Base-by-base conservation (phyloP, 257 asterid species). In the Ocimum tenuiflorum region DNA sequence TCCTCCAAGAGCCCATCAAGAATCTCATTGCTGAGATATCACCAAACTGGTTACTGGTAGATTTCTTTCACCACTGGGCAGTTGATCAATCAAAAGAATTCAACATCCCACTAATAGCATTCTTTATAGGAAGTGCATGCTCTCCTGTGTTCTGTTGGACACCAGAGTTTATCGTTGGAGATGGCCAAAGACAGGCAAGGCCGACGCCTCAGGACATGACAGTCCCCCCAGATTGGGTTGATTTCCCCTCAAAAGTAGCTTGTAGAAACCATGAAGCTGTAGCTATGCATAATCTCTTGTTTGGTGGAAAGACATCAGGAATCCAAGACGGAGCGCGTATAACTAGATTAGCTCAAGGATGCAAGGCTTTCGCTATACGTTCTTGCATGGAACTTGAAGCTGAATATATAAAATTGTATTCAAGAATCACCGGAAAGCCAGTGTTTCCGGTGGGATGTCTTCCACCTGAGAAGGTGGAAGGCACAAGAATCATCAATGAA, bases 361-460 rank as follows among this genome's bases (percentile, higher is more conserved):
- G 67, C 12, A 35, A 27, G 8, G 72, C 65, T 14, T 8, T 69
- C 7, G 69, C 65, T 1, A 14, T 69, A 11, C 76, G 73, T 0
- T 48, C 72, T 1, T 56, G 75, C 68, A 31, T 24, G 0, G 75
- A 75, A 23, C 64, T 75, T 4, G 79, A 75, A 42, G 56, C 33
- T 4, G 69, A 41, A 1, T 69, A 63, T 51, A 42, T 75, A 55
- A 57, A 22, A 7, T 8, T 36, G 0, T 11, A 29, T 1, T 60
- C 60, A 27, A 41, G 48, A 10, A 14, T 57, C 65, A 31, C 63
- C 29, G 57, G 70, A 27, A 75, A 69, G 59, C 68, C 72, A 0
- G 61, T 45, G 6, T 35, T 75, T 4, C 79, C 75, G 20, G 41
- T 75, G 13, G 79, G 79, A 29, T 50, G 69, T 24, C 75, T 75